Evolutionary conservation across 1,284 basidiomycete genomes (phyloP), one percentile per base, ranked within the genome.

Genomic region (Cystobasidium sp.): DNA sequence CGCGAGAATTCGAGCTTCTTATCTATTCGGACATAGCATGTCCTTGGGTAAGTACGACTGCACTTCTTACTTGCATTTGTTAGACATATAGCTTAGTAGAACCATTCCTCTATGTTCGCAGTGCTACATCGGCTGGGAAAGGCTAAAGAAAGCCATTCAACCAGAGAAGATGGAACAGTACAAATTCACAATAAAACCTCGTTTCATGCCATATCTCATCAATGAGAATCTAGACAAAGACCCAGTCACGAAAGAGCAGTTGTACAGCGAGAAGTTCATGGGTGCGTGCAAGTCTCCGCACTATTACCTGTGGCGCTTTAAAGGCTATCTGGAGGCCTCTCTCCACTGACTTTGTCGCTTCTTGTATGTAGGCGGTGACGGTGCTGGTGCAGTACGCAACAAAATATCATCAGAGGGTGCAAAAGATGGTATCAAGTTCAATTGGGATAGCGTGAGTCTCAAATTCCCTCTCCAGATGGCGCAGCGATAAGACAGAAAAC

Each of bases 141-240:
- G 65, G 5, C 66, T 74, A 20, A 74, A 62, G 49, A 37, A 52
- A 37, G 56, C 66, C 3, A 20, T 74, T 18, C 39, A 68, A 22
- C 52, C 65, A 0, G 72, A 74, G 47, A 74, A 74, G 72, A 55
- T 74, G 72, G 68, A 74, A 51, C 44, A 61, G 22, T 74, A 61
- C 51, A 62, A 62, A 31, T 74, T 74, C 58, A 64, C 55, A 16
- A 39, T 74, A 0, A 74, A 63, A 24, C 65, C 67, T 16, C 49
- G 51, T 1, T 74, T 66, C 66, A 44, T 44, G 46, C 72, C 72
- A 5, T 74, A 62, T 61, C 56, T 74, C 12, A 74, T 74, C 44
- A 74, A 74, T 41, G 65, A 68, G 24, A 47, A 51, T 18, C 43
- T 73, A 10, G 70, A 65, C 14, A 53, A 74, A 47, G 49, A 46